A percentile compares a stretch with the other conserved stretches of the same genome.
Conservation (phyloP, 2,329 filamentous ascomycete species). For the Colletotrichum simmondsii region DNA sequence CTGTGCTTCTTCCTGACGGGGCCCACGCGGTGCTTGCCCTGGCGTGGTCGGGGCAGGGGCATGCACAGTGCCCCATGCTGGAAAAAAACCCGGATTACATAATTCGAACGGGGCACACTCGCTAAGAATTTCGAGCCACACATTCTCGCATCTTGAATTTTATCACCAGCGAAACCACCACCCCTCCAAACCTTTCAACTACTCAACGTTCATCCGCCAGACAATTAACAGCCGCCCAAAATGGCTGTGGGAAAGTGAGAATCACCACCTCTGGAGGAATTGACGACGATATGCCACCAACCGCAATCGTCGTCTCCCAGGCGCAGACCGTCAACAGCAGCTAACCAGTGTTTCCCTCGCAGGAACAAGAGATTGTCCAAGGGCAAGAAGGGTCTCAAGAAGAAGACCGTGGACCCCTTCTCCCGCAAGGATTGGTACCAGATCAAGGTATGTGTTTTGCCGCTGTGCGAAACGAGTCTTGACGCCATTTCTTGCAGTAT, state of each 20-base stretch:
- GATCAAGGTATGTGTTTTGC: conserved; percentile 77
- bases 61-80: not conserved
- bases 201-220: conserved; percentile 55
- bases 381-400: conserved; percentile 99
- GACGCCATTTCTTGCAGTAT: conserved; percentile 37
- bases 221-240: conserved; percentile 60
- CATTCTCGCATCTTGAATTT: conserved; percentile 42
- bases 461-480: conserved; percentile 15
- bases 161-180: conserved; percentile 45
- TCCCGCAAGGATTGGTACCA: conserved; percentile 99
- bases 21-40: not conserved
- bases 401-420: conserved; percentile 98
- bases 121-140: conserved; percentile 41
- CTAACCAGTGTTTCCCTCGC: conserved; percentile 40
- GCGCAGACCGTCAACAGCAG: conserved; percentile 8
- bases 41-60: conserved; percentile 15
- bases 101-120: conserved; percentile 33
- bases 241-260: conserved; percentile 72
- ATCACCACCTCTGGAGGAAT: conserved; percentile 4
- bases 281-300: not conserved
- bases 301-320: conserved; percentile 19
- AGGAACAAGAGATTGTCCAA: conserved; percentile 99
- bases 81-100: conserved; percentile 7
- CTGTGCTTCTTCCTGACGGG: not conserved
- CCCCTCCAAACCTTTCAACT: conserved; percentile 53